A percentile compares a stretch with the other conserved stretches of the same genome.
phyloP scores from a whole-genome alignment of 2,329 filamentous ascomycete species.

The Coniochaeta pulveracea region DNA sequence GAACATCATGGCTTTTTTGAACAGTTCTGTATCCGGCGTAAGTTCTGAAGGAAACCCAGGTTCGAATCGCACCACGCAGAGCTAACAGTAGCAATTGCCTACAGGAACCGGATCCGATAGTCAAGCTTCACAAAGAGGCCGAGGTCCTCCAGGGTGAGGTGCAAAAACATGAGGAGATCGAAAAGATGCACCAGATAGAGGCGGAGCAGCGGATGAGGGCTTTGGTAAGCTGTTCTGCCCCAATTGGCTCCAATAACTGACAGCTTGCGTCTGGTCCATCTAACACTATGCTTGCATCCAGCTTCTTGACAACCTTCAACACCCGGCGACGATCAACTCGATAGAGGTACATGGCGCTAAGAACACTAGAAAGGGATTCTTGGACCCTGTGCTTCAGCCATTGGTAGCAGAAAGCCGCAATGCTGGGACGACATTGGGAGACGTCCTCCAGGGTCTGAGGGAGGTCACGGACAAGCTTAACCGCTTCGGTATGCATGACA shows the following conservation, averaged over 20 bases:
- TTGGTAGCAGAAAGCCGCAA: slow-evolving; percentile 59
- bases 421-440: slow-evolving; percentile 63
- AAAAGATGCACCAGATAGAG: slow-evolving; percentile 24
- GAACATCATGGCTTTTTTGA: too few species aligned
- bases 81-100: too few species aligned
- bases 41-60: too few species aligned
- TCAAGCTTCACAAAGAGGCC: slow-evolving; percentile 28
- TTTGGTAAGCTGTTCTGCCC: slow-evolving; percentile 14
- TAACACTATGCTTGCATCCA: slow-evolving; percentile 20
- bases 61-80: too few species aligned
- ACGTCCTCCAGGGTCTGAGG: slow-evolving; percentile 64
- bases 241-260: background rate
- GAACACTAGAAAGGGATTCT: slow-evolving; percentile 74
- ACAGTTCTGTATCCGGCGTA: too few species aligned
- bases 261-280: background rate
- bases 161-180: slow-evolving; percentile 16
- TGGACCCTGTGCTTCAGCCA: slow-evolving; percentile 71
- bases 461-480: slow-evolving; percentile 63
- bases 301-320: slow-evolving; percentile 72
- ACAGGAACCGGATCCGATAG: slow-evolving; percentile 19
- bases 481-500: slow-evolving; percentile 54
- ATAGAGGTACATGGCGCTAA: slow-evolving; percentile 73
- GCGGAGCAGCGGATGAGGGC: slow-evolving; percentile 26
- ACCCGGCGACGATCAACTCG: slow-evolving; percentile 79
- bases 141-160: slow-evolving; percentile 26